Evolutionary conservation across 805 yeast genomes (phyloP).

Genomic region (Yarrowia deformans): DNA sequence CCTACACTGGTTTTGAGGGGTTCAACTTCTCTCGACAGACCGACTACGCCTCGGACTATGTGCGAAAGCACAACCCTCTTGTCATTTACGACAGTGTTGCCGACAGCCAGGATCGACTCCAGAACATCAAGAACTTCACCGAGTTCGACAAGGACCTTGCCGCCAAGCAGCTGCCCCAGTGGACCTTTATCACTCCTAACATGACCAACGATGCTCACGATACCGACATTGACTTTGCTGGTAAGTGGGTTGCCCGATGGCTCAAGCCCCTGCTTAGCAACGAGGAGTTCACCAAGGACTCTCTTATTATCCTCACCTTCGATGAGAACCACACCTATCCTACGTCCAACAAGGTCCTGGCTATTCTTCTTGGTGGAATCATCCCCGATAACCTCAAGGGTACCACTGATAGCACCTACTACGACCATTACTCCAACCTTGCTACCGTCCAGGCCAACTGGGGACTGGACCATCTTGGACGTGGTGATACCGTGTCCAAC

Average conservation of each 20-base stretch:
- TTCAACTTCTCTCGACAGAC: constrained; percentile 56
- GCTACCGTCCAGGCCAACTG: constrained; percentile 61
- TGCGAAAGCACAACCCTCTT: constrained; percentile 63
- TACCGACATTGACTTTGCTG: constrained; percentile 56
- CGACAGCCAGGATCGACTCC: constrained; percentile 51
- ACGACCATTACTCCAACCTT: constrained; percentile 61
- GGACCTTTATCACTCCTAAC: constrained; percentile 62
- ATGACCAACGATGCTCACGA: constrained; percentile 63
- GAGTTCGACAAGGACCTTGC: constrained; percentile 54
- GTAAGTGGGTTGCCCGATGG: constrained; percentile 57
- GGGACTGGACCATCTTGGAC: constrained; percentile 59
- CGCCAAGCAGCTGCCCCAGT: constrained; percentile 58
- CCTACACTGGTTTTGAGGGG: constrained; percentile 61
- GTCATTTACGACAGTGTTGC: constrained; percentile 55
- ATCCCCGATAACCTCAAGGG: constrained; percentile 55
- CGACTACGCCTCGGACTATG: constrained; percentile 57
- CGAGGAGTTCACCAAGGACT: constrained; percentile 57
- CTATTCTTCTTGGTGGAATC: constrained; percentile 59
- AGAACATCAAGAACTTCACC: constrained; percentile 58
- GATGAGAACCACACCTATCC: constrained; percentile 58
- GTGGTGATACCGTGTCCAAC: constrained; percentile 60
- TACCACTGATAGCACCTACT: constrained; percentile 57
- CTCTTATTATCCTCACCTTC: constrained; percentile 58
- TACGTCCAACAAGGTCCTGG: constrained; percentile 56
- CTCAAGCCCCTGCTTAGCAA: constrained; percentile 56